Evolutionary conservation across 2,329 filamentous ascomycete genomes (phyloP).

Genomic region (Exophiala sideris): DNA sequence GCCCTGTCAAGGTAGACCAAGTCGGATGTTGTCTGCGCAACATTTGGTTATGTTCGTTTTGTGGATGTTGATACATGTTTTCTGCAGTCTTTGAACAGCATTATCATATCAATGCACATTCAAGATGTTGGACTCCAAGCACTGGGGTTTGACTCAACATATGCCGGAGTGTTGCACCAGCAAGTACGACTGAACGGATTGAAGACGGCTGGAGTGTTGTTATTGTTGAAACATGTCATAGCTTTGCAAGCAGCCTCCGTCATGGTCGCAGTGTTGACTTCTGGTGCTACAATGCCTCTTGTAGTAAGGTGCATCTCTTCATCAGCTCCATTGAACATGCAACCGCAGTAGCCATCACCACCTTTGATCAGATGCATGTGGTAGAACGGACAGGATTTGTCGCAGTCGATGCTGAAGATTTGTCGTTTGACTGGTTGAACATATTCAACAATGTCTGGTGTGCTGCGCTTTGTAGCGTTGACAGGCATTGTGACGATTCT

Average conservation of each 20-base stretch:
- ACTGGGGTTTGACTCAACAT: constrained; percentile 17
- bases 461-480: constrained; percentile 13
- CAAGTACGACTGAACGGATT: constrained; percentile 26
- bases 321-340: constrained; percentile 22
- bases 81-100: not conserved
- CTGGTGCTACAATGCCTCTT: constrained; percentile 14
- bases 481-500: constrained; percentile 13
- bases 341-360: constrained; percentile 21
- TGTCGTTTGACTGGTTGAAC: constrained; percentile 14
- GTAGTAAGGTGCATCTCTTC: constrained; percentile 6
- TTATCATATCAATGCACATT: not conserved
- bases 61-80: no score
- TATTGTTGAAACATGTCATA: constrained; percentile 25
- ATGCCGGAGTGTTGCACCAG: constrained; percentile 21
- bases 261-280: constrained; percentile 23
- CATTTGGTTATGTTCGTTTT: not conserved
- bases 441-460: constrained; percentile 2
- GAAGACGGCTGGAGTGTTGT: constrained; percentile 20
- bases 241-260: constrained; percentile 23
- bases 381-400: constrained; percentile 17
- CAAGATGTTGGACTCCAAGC: constrained; percentile 11
- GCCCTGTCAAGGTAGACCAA: no score
- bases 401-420: constrained; percentile 18
- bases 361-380: constrained; percentile 19
- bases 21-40: no score